Percentiles rank a stretch among this genome's conserved stretches.
Conservation (phyloP, 257 asterid species). For the Jasminum sambac region DNA sequence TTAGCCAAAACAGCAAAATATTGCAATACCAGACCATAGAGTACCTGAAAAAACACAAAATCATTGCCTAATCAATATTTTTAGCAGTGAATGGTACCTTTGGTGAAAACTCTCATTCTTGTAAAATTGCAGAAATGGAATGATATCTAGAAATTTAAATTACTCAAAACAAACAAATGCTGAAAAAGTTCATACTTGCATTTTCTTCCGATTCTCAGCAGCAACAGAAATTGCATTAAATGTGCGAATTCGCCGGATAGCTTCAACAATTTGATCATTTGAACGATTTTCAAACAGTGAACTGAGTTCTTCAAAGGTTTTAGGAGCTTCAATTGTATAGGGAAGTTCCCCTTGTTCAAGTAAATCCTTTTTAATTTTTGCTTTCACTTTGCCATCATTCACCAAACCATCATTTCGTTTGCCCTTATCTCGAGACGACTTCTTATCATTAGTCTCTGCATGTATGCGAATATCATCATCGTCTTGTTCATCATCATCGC, state of each 20-base stretch:
- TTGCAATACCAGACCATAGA: conserved; percentile 86
- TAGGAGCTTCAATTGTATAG: conserved; percentile 93
- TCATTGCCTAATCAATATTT: not conserved
- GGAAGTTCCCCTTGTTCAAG: conserved; percentile 65
- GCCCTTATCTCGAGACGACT: conserved; percentile 29
- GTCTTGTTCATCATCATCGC: conserved; percentile 36
- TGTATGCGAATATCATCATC: conserved; percentile 27
- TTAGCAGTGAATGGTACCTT: not conserved
- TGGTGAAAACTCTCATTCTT: not conserved
- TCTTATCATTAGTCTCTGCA: conserved; percentile 30
- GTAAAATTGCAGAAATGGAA: conserved; percentile 14
- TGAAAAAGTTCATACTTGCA: conserved; percentile 65
- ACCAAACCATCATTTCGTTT: conserved; percentile 28
- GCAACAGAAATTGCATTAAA: conserved; percentile 80
- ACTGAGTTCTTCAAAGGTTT: conserved; percentile 70
- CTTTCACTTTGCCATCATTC: conserved; percentile 30
- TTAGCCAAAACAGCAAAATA: conserved; percentile 87
- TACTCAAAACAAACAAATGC: conserved; percentile 17
- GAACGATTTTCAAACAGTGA: conserved; percentile 67
- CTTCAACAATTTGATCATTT: conserved; percentile 83
- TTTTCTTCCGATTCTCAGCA: conserved; percentile 85
- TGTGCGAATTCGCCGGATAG: conserved; percentile 76
- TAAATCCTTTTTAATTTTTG: conserved; percentile 27
- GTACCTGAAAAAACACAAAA: conserved; percentile 44
- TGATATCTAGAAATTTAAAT: conserved; percentile 11